phyloP scores from a whole-genome alignment of 2,329 filamentous ascomycete genomes.

The Penicillium brasilianum region DNA sequence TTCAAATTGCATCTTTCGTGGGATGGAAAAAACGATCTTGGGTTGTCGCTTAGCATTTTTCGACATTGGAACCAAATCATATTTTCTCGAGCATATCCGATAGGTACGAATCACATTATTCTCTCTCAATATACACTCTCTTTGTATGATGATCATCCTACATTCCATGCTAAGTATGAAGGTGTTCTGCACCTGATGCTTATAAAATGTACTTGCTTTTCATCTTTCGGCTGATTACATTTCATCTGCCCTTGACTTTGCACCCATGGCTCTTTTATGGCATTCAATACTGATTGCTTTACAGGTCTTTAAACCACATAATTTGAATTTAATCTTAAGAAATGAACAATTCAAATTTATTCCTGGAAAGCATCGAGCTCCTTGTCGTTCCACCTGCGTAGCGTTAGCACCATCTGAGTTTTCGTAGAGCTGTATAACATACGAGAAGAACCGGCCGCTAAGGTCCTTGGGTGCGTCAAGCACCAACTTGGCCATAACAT shows the following conservation, averaged over 20 bases:
- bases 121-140: conserved; percentile 14
- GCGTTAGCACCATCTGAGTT: conserved; percentile 30
- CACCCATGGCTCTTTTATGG: conserved; percentile 28
- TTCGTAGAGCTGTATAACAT: conserved; percentile 25
- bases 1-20: neutral
- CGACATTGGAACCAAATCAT: neutral
- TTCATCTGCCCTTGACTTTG: conserved; percentile 20
- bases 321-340: conserved; percentile 6
- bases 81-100: conserved; percentile 13
- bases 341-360: conserved; percentile 28
- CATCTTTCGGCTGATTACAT: conserved; percentile 66
- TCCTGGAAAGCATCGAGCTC: conserved; percentile 51
- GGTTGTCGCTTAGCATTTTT: neutral
- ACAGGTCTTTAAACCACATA: conserved; percentile 21
- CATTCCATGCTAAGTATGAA: conserved; percentile 70
- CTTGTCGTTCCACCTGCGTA: conserved; percentile 52
- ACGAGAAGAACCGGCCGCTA: conserved; percentile 72
- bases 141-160: conserved; percentile 58
- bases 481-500: conserved; percentile 82
- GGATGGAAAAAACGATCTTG: neutral
- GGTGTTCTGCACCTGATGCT: conserved; percentile 56
- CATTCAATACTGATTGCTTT: conserved; percentile 38
- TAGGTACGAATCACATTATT: conserved; percentile 30
- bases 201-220: conserved; percentile 65
- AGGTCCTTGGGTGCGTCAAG: conserved; percentile 68